Base-by-base conservation (phyloP, 192 early-diverging fungal genomes). In the Linnemannia zychae region DNA sequence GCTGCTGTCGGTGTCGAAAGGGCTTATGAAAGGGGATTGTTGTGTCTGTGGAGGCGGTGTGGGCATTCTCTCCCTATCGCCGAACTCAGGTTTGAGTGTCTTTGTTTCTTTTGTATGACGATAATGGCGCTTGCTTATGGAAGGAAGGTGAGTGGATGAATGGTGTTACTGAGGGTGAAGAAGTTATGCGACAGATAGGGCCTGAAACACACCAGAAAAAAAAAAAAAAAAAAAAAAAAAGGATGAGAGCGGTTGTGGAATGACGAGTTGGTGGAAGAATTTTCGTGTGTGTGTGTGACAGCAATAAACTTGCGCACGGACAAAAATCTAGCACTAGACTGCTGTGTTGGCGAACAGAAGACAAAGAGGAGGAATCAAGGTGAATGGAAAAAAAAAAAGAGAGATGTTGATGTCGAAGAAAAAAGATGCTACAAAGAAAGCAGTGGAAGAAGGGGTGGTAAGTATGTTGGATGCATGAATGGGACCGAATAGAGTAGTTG, bases 21-120 rank as follows among this genome's bases (percentile, higher is more conserved):
- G 57, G 28, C 28, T 31, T 0, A 24, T 63, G 12, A 63, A 63
- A 12, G 57, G 11, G 11, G 28, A 60, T 1, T 22, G 13, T 28
- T 3, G 24, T 60, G 57, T 22, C 24, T 31, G 57, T 60, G 24
- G 57, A 60, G 24, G 57, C 28, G 57, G 1, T 15, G 24, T 28
- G 57, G 57, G 57, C 57, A 60, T 60, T 60, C 57, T 60, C 57
- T 60, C 57, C 57, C 48, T 24, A 28, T 60, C 24, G 24, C 57
- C 24, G n/a, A 44, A 44, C 40, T 44, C 40, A 44, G 9, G n/a
- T n/a, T 44, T 44, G 40, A 44, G 40, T 6, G 40, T 44, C 9
- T 44, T 44, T 44, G 40, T 44, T 44, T 3, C 9, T 44, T 3
- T 44, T 44, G 40, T 9, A n/a, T n/a, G n/a, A n/a, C n/a, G 9